These are phyloP conservation scores for Aspergillus hiratsukae DNA, from an alignment of 2,329 filamentous ascomycete genomes.

Conservation along the genomic window DNA sequence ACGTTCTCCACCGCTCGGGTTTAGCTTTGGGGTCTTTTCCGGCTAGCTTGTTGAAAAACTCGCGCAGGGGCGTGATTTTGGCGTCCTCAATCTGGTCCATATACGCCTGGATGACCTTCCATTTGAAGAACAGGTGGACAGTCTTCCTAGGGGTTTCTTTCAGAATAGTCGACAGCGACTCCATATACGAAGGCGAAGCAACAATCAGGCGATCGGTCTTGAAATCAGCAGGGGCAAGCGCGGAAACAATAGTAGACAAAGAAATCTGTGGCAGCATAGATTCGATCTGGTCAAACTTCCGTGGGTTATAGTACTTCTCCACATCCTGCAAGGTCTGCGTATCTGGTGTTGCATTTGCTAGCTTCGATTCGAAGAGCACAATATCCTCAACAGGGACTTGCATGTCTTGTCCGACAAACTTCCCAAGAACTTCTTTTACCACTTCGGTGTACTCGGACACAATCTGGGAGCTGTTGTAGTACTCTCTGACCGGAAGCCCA, in stretches of 20 bases:
- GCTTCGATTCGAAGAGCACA: constrained; percentile 56
- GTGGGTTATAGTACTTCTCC: constrained; percentile 64
- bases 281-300: constrained; percentile 52
- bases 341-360: constrained; percentile 56
- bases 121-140: constrained; percentile 59
- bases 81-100: constrained; percentile 54
- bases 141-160: constrained; percentile 51
- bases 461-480: constrained; percentile 54
- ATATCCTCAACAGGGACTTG: constrained; percentile 36
- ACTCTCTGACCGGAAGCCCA: constrained; percentile 59
- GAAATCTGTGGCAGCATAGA: constrained; percentile 54
- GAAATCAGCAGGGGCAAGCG: constrained; percentile 50
- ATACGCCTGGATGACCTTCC: constrained; percentile 58
- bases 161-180: constrained; percentile 54
- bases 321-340: constrained; percentile 58
- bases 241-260: constrained; percentile 49
- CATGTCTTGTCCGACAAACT: constrained; percentile 33
- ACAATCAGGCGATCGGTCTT: constrained; percentile 54
- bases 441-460: constrained; percentile 49
- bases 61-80: constrained; percentile 54
- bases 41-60: constrained; percentile 57
- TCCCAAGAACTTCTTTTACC: constrained; percentile 38
- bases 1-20: constrained; percentile 64
- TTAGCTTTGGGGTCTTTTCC: constrained; percentile 60
- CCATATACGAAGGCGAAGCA: constrained; percentile 56